Evolutionary conservation across 2,329 filamentous ascomycete species (phyloP), one percentile per base, ranked within the genome.

Genomic region (Phaeophleospora eucalypticola): DNA sequence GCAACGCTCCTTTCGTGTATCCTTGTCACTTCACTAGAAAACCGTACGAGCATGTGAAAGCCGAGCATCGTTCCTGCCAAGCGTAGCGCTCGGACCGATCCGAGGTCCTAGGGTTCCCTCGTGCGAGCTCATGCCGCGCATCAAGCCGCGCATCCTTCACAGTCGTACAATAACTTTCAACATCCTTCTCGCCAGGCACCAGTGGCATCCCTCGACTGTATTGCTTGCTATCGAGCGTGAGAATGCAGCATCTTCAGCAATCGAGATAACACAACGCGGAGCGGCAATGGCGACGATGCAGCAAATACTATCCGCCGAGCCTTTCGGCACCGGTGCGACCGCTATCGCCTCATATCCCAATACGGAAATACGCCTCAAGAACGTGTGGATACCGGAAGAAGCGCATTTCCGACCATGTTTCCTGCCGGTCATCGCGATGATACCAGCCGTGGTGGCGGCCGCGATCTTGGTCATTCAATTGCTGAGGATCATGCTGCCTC

Each of bases 391-490:
- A 36, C 48, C 53, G 14, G 55, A 54, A 52, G 60, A 61, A 34
- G 70, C 70, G 36, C 65, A 61, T 14, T 72, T 73, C 45, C 56
- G 62, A 12, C 56, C 59, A 50, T 73, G 71, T 51, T 71, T 71
- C 53, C 50, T 68, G 4, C 69, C 70, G 7, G 61, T 67, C 37
- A 52, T 72, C 12, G 60, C 65, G n/a, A 58, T 59, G 10, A 40
- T 71, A 16, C 71, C 71, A 34, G 64, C 64, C 7, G 44, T 67
- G 4, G 37, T 71, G 14, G 67, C 62, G 34, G 63, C 57, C 19
- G 29, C 69, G 15, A 52, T 73, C n/a, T 51, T 72, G 2, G 40
- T 71, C n/a, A 54, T 53, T 6, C 67, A 71, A 48, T 53, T 61
- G 4, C 32, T 71, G 3, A 52, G 60, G 20, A 41, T 68, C 3